Evolutionary conservation across 306 rosid genomes (phyloP), one percentile per base, ranked within the genome.

Genomic region (Sesbania bispinosa): DNA sequence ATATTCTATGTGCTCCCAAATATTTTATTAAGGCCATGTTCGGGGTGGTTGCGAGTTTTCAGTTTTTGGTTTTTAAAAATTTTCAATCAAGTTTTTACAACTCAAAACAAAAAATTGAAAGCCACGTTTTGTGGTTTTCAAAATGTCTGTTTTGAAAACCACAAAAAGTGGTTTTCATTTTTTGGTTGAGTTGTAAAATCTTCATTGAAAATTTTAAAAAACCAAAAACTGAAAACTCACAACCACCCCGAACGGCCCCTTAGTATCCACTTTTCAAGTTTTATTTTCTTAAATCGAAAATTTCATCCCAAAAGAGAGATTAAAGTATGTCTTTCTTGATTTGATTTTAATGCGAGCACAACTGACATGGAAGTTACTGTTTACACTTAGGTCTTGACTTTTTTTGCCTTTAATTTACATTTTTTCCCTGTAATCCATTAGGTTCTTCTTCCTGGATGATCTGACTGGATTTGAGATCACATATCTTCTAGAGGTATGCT

Each of bases 371-470:
- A 62, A 53, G 61, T 46, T 48, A 57, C 39, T 36, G 7, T 54
- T 69, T 69, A 30, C 41, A 23, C 4, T 48, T 48, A 32, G 33
- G 52, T 66, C 23, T 13, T 45, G 10, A 51, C 4, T 10, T 24
- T 43, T 27, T 60, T 8, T n/a, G 1, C 0, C 0, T 19, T 50
- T 7, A 2, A 5, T 16, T 59, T 61, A 15, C n/a, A 14, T 45
- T 11, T 18, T 14, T 24, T 1, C 27, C 20, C 45, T 20, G 23
- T 69, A 15, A 79, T 76, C 45, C 16, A 3, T 21, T 54, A 94
- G 98, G 95, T 94, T 94, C 84, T 94, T 94, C 86, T 94, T 94
- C 87, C 82, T 94, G 41, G 97, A 94, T 77, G 96, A 90, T 62
- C 33, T 93, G 52, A 90, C 98, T 10, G 98, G 97, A 70, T 90